Evolutionary conservation across 345 rosid genomes (phyloP).

Genomic region (Kernera saxatilis): DNA sequence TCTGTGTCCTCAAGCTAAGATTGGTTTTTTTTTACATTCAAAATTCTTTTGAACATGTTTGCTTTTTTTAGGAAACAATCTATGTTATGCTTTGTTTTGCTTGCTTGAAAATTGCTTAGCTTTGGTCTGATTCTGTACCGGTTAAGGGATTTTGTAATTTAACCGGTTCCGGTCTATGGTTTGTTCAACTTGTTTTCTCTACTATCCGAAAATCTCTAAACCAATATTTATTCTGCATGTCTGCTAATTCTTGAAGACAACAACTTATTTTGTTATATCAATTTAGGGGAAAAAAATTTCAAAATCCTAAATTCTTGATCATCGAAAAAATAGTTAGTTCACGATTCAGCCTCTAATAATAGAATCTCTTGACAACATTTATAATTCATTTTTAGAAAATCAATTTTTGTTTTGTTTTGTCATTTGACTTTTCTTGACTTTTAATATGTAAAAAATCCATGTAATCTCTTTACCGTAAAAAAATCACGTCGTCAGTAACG

Average conservation of each 20-base stretch:
- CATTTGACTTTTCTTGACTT: slow-evolving; percentile 21
- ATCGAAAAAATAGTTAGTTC: neutral
- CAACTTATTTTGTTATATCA: neutral
- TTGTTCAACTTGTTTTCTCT: neutral
- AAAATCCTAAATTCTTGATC: neutral
- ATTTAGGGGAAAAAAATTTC: neutral
- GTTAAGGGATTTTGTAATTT: slow-evolving; percentile 17
- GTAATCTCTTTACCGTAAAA: neutral
- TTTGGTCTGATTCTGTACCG: slow-evolving; percentile 15
- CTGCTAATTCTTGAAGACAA: neutral
- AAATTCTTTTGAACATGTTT: slow-evolving; percentile 6
- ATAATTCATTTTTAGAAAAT: slow-evolving; percentile 10
- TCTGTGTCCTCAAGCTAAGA: neutral
- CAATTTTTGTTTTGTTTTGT: neutral
- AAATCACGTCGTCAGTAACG: slow-evolving; percentile 17
- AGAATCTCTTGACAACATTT: neutral
- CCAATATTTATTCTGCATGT: neutral
- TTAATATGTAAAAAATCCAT: neutral
- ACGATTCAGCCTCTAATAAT: neutral
- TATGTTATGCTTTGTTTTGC: slow-evolving; percentile 6
- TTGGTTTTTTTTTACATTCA: neutral
- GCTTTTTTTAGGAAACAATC: slow-evolving; percentile 9
- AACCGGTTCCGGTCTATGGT: slow-evolving; percentile 17
- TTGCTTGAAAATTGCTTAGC: slow-evolving; percentile 10
- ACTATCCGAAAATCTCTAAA: slow-evolving; percentile 8